A percentile compares a stretch with the other conserved stretches of the same genome.
These are phyloP conservation scores for Kappamyces sp. DNA, from an alignment of 192 early-diverging fungal genomes.

Conservation along the genomic window DNA sequence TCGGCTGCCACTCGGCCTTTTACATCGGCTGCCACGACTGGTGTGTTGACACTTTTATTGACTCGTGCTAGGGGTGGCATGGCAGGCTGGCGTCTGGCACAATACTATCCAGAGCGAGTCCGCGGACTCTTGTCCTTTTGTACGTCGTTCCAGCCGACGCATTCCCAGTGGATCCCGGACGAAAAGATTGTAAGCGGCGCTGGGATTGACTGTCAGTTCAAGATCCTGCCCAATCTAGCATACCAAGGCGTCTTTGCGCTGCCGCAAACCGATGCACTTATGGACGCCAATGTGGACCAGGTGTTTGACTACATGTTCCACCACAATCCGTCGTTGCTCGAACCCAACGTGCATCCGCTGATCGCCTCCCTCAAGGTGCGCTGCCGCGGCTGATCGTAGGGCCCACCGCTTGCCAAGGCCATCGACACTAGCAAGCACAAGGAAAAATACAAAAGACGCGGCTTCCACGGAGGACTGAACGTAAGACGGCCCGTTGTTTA, in stretches of 20 bases:
- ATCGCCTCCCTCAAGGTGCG: slow-evolving; percentile 29
- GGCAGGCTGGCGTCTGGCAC: slow-evolving; percentile 47
- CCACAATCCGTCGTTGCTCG: slow-evolving; percentile 31
- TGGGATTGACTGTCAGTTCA: background rate
- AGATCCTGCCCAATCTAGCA: slow-evolving; percentile 40
- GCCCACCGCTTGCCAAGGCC: background rate
- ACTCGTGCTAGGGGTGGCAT: slow-evolving; percentile 32
- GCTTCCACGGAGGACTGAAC: slow-evolving; percentile 54
- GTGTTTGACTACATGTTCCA: slow-evolving; percentile 19
- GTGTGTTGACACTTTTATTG: slow-evolving; percentile 13
- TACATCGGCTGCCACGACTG: slow-evolving; percentile 62
- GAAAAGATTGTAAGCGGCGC: slow-evolving; percentile 31
- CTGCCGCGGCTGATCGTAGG: slow-evolving; percentile 10
- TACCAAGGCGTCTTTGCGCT: slow-evolving; percentile 44
- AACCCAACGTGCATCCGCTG: slow-evolving; percentile 33
- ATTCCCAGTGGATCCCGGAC: slow-evolving; percentile 22
- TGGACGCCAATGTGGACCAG: slow-evolving; percentile 9
- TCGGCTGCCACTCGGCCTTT: slow-evolving; percentile 43
- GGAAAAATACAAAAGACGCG: slow-evolving; percentile 25
- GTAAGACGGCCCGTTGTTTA: no score
- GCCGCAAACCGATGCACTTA: background rate
- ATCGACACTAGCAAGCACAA: slow-evolving; percentile 20
- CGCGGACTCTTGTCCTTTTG: slow-evolving; percentile 44
- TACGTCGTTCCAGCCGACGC: slow-evolving; percentile 48
- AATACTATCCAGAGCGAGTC: slow-evolving; percentile 57